Percentiles rank a stretch among this genome's conserved stretches.
These are phyloP conservation scores for Aphanomyces stellatus DNA, from an alignment of 352 stramenopile genomes.

Conservation along the genomic window DNA sequence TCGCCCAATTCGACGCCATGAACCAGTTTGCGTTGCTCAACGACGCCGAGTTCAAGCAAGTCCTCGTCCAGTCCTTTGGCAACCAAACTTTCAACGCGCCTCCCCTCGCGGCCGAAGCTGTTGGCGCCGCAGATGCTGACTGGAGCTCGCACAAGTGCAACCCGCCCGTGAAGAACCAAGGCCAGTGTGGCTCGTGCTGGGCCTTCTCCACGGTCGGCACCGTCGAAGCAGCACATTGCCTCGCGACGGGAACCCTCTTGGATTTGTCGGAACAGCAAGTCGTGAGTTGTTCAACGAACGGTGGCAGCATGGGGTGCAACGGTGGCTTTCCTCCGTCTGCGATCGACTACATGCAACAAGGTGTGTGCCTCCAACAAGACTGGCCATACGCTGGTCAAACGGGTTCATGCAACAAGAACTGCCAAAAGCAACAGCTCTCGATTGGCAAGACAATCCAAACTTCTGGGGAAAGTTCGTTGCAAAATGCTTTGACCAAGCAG, in stretches of 20 bases:
- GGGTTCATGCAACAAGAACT: slow-evolving; percentile 13
- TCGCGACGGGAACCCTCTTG: slow-evolving; percentile 23
- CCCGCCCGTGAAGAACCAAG: slow-evolving; percentile 28
- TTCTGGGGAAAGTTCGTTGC: slow-evolving; percentile 30
- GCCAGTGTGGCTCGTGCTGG: slow-evolving; percentile 34
- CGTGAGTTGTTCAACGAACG: slow-evolving; percentile 49
- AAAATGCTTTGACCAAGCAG: slow-evolving; percentile 37
- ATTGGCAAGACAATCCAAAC: slow-evolving; percentile 24
- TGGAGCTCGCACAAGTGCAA: slow-evolving; percentile 20
- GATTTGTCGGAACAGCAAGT: slow-evolving; percentile 53
- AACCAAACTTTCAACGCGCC: not conserved
- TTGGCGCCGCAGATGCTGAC: not conserved
- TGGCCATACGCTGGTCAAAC: slow-evolving; percentile 27
- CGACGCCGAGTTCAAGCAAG: not conserved
- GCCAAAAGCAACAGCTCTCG: not conserved
- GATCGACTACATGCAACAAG: slow-evolving; percentile 44
- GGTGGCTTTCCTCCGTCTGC: slow-evolving; percentile 52
- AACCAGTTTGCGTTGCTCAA: slow-evolving; percentile 1
- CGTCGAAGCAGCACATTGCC: slow-evolving; percentile 25
- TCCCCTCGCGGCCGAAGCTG: not conserved
- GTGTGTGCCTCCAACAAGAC: not conserved
- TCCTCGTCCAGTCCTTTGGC: not conserved
- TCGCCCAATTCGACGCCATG: not conserved
- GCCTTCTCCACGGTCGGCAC: slow-evolving; percentile 29
- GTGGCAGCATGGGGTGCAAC: slow-evolving; percentile 45